A percentile compares a stretch with the other conserved stretches of the same genome.
Conservation (phyloP, 768 basidiomycete species). For the Boletus tomentosulus region DNA sequence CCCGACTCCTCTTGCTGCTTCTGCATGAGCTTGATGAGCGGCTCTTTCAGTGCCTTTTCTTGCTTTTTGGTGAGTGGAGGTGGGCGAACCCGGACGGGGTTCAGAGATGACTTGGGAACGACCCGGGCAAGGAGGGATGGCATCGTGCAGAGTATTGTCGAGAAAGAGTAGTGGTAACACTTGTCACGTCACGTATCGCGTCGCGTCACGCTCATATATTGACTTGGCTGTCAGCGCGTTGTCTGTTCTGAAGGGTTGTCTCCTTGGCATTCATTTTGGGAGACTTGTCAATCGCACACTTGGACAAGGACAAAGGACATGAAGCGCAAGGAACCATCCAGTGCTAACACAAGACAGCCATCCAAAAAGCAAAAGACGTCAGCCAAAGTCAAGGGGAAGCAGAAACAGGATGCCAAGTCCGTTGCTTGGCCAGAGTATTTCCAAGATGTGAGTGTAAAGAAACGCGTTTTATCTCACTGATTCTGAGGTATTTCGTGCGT, state of each 20-base stretch:
- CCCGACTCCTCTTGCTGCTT: constrained; percentile 38
- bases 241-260: no score
- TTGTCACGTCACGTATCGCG: constrained; percentile 22
- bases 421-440: constrained; percentile 63
- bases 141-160: background rate
- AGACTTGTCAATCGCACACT: no score
- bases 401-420: constrained; percentile 4
- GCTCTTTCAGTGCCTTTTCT: constrained; percentile 25
- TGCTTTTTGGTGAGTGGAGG: constrained; percentile 32
- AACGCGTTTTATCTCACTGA: no score
- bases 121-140: constrained; percentile 31
- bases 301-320: no score
- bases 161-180: background rate
- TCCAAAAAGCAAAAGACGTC: constrained; percentile 16
- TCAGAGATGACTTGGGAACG: constrained; percentile 33
- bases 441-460: constrained; percentile 43
- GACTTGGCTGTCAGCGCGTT: no score
- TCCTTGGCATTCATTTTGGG: no score
- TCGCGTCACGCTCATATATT: constrained; percentile 11
- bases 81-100: constrained; percentile 18
- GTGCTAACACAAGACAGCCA: background rate
- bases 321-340: constrained; percentile 13
- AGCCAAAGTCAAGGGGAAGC: constrained; percentile 6
- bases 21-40: constrained; percentile 41
- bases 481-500: constrained; percentile 2